A percentile compares a stretch with the other conserved stretches of the same genome.
phyloP scores from a whole-genome alignment of 75 land plant genomes.

The Adiantum capillusveneris region DNA sequence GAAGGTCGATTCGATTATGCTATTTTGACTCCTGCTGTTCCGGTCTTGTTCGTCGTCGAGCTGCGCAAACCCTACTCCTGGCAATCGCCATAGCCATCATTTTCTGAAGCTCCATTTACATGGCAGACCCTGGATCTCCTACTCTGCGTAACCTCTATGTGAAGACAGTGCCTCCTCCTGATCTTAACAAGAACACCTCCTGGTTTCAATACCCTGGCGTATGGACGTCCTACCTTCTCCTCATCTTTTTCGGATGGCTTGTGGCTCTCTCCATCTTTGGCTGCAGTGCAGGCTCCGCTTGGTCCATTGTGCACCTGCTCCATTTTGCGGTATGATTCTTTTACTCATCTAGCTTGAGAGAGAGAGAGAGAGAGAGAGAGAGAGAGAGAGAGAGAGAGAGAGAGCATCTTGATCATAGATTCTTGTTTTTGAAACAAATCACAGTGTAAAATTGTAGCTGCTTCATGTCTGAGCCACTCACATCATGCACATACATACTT shows the following conservation, averaged over 20 bases:
- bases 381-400: too few species aligned
- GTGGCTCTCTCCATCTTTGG: slow-evolving; percentile 25
- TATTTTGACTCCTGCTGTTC: too few species aligned
- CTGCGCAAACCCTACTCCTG: too few species aligned
- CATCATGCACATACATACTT: too few species aligned
- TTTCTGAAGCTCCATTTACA: neutral
- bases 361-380: too few species aligned
- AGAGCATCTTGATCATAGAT: too few species aligned
- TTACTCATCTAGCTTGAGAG: neutral
- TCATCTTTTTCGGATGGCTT: slow-evolving; percentile 39
- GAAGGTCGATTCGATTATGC: too few species aligned
- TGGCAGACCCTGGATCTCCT: neutral
- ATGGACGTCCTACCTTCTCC: slow-evolving; percentile 43
- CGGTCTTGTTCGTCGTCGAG: too few species aligned
- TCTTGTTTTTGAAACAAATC: too few species aligned
- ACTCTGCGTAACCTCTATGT: slow-evolving; percentile 18
- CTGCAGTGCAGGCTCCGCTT: slow-evolving; percentile 35
- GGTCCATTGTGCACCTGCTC: slow-evolving; percentile 38
- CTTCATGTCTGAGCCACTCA: too few species aligned
- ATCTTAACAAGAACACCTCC: slow-evolving; percentile 42
- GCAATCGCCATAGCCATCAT: too few species aligned
- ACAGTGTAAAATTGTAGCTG: too few species aligned
- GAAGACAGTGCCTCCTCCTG: slow-evolving; percentile 39
- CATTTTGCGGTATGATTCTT: slow-evolving; percentile 27
- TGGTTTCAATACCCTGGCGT: slow-evolving; percentile 45